Conservation (phyloP, 177 flowering plant species). For the Vitis hybrid region DNA sequence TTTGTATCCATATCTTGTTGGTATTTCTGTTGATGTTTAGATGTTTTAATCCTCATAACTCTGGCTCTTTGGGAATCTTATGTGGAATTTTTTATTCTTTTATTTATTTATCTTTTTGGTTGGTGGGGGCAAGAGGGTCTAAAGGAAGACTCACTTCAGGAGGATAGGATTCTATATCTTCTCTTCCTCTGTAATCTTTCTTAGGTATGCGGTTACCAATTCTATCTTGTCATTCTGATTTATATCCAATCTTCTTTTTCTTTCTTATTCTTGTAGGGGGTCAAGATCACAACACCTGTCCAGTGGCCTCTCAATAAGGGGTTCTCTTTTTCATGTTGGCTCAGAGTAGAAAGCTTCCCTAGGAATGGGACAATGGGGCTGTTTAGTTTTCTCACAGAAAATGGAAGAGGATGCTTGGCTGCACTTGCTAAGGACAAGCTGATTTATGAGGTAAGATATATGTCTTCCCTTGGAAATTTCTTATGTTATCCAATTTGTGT, state of each 20-base stretch:
- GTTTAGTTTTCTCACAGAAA: constrained; percentile 84
- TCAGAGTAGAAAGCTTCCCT: constrained; percentile 86
- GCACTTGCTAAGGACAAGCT: constrained; percentile 68
- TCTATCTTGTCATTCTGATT: not conserved
- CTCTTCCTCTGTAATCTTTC: not conserved
- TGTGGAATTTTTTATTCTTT: too few relatives aligned
- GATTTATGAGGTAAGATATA: constrained; percentile 63
- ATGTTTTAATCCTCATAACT: too few relatives aligned
- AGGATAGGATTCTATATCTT: too few relatives aligned
- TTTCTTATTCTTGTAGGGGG: constrained; percentile 56
- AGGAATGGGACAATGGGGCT: constrained; percentile 77
- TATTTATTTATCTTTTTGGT: too few relatives aligned
- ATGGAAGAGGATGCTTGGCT: constrained; percentile 84
- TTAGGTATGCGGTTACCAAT: not conserved
- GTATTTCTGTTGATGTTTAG: too few relatives aligned
- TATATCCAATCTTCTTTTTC: not conserved
- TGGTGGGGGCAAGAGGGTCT: too few relatives aligned
- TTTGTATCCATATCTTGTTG: too few relatives aligned
- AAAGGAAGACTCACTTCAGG: too few relatives aligned
- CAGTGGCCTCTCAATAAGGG: constrained; percentile 94
- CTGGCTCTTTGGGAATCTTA: too few relatives aligned
- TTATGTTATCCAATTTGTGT: not conserved
- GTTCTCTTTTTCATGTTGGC: constrained; percentile 97
- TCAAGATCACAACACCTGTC: constrained; percentile 71
- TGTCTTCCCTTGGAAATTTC: not conserved